Evolutionary conservation across 169 alveolate species (phyloP), one percentile per base, ranked within the genome.

Genomic region (Plasmodium vinckei): DNA sequence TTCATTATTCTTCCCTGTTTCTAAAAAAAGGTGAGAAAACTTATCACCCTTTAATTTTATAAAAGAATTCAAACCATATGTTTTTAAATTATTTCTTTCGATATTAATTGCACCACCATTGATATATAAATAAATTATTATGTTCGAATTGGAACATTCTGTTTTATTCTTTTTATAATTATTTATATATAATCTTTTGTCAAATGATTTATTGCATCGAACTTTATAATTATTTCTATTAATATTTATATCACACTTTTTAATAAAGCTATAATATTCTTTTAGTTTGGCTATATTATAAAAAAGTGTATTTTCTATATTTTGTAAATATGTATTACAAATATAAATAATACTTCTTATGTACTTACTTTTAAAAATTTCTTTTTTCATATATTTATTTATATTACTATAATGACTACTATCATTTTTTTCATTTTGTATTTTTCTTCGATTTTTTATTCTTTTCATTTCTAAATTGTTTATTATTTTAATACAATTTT

Each of bases 311-410:
- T 68, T 64, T 10, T 63, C 39, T 56, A 47, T 33, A 63, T 47
- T n/a, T n/a, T 53, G 33, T 42, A 79, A 9, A 60, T 39, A 79
- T 44, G 5, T 53, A 17, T 68, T 68, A 39, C 61, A 65, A 42
- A 79, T 17, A 3, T 23, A 44, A 54, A 53, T 56, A 15, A 56
- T 27, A 65, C 19, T 19, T 6, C 39, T 79, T 44, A 53, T 33
- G 27, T 79, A 56, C 53, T 56, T 79, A 53, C 21, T 54, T 67
- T 17, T 79, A 9, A 21, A 21, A 53, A 67, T 67, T 79, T 9
- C 17, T 9, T 15, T 65, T 64, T 68, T 54, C 82, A 79, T 67
- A 54, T 53, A 13, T 53, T 15, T 51, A n/a, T 63, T 65, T 15
- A 79, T 54, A 9, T 64, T 46, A 67, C 57, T 23, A 10, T 56